phyloP scores from a whole-genome alignment of 805 yeast genomes.

The Tetrapisispora arboricola region DNA sequence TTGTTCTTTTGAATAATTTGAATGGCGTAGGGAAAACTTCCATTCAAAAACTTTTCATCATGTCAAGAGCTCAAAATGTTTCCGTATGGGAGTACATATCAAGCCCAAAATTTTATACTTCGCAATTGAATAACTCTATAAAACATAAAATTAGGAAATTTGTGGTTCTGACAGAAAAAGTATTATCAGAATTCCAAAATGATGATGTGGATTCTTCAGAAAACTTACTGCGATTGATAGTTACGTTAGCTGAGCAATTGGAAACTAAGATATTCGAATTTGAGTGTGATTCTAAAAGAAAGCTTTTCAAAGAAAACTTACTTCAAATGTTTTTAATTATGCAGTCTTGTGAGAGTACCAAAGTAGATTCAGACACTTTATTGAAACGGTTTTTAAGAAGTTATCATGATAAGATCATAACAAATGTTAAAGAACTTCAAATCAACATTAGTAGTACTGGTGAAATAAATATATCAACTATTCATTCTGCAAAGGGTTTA shows the following conservation, averaged over 20 bases:
- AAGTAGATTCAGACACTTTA: slow-evolving; percentile 18
- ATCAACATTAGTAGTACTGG: slow-evolving; percentile 1
- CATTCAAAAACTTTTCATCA: slow-evolving; percentile 15
- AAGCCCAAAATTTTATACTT: slow-evolving; percentile 2
- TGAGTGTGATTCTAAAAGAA: slow-evolving; percentile 16
- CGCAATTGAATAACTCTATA: slow-evolving; percentile 9
- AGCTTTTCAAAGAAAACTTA: slow-evolving; percentile 20
- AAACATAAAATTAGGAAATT: slow-evolving; percentile 24
- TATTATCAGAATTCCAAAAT: slow-evolving; percentile 6
- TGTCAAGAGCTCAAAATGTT: slow-evolving; percentile 5
- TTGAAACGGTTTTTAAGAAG: slow-evolving; percentile 28
- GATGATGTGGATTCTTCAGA: slow-evolving; percentile 25
- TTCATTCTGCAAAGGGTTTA: slow-evolving; percentile 66
- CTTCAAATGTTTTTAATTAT: slow-evolving; percentile 31
- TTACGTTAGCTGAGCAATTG: slow-evolving; percentile 27
- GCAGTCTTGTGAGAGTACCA: slow-evolving; percentile 19
- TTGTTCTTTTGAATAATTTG: slow-evolving; percentile 17
- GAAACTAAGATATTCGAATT: slow-evolving; percentile 22
- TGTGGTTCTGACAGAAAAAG: slow-evolving; percentile 13
- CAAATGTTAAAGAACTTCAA: slow-evolving; percentile 4
- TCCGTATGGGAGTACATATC: slow-evolving; percentile 22
- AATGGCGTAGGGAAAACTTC: slow-evolving; percentile 19
- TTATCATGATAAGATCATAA: slow-evolving; percentile 20
- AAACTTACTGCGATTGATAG: slow-evolving; percentile 28
- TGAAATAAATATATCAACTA: slow-evolving; percentile 49